Base-by-base conservation (phyloP, 2,329 filamentous ascomycete genomes). In the Diatrype stigma region DNA sequence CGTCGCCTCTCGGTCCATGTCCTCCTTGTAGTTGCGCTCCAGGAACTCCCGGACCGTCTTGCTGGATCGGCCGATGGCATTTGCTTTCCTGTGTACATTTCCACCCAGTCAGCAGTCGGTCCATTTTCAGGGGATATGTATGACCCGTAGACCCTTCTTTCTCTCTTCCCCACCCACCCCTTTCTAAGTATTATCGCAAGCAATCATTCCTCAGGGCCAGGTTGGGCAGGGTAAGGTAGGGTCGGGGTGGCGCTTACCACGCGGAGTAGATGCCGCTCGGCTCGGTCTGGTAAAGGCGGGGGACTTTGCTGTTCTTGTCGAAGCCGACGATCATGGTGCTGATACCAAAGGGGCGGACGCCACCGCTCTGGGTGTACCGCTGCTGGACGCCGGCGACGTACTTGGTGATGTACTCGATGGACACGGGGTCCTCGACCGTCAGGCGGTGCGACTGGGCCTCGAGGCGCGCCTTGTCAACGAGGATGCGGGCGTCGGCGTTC, bases 201-300 rank as follows among this genome's bases (percentile, higher is more conserved):
- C 5, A 10, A 30, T 5, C 10, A 10, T 10, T 10, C 26, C 26
- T 30, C 10, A 10, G 26, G 26, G n/a, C n/a, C n/a, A n/a, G n/a
- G 26, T 30, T 30, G 10, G 10, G 26, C 6, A 30, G 10, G 10
- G 26, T 30, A 6, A 30, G 26, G 26, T 14, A 28, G 3, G 16
- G 3, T 10, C 22, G 35, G 22, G 8, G 23, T 17, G n/a, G 32
- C 50, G 70, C 82, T 49, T 80, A 97, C 94, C 94, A 99, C 70
- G 94, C 94, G 51, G 91, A 96, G 80, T 97, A 99, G 72, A 99
- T 99, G 53, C 95, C 94, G 57, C 91, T 96, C n/a, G 95, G 94
- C 77, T 99, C 94, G 3, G 94, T 99, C 82, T 96, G 93, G 73
- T 97, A 99, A 54, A 99, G 79, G 63, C 92, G 84, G 49, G 94